A percentile compares a stretch with the other conserved stretches of the same genome.
Evolutionary conservation across 2,329 filamentous ascomycete genomes (phyloP).

Genomic region (Periconia digitata): DNA sequence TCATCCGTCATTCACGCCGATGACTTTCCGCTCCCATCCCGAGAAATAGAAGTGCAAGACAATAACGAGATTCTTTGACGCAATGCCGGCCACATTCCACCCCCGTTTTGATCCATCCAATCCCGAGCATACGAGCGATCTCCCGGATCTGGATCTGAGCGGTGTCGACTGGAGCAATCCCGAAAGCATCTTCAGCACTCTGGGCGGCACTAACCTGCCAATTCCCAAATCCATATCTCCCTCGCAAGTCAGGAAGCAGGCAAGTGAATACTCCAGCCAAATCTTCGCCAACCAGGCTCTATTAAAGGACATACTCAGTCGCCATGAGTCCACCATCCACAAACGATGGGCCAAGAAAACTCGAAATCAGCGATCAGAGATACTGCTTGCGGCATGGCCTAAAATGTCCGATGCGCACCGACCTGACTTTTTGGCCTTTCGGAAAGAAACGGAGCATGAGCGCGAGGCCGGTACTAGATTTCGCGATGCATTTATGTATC

Average conservation of each 20-base stretch:
- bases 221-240: not conserved
- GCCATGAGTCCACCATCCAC: slow-evolving; percentile 55
- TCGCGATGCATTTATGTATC: slow-evolving; percentile 45
- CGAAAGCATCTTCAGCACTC: not conserved
- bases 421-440: slow-evolving; percentile 52
- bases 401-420: slow-evolving; percentile 54
- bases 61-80: not conserved
- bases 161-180: slow-evolving; percentile 1
- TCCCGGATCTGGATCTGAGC: not conserved
- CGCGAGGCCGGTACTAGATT: slow-evolving; percentile 15
- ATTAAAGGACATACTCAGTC: slow-evolving; percentile 45
- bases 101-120: not conserved
- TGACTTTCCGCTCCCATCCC: too few species aligned
- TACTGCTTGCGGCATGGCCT: slow-evolving; percentile 55
- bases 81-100: not conserved
- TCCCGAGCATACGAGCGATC: not conserved
- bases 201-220: not conserved
- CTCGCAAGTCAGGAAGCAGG: not conserved
- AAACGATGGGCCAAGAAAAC: slow-evolving; percentile 60
- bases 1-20: too few species aligned
- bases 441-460: slow-evolving; percentile 9
- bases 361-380: slow-evolving; percentile 46
- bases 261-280: not conserved
- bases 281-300: slow-evolving; percentile 8
- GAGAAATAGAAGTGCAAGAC: too few species aligned